Conservation (phyloP, 371 early-diverging fungal genomes). For the Mortierella polycephala region DNA sequence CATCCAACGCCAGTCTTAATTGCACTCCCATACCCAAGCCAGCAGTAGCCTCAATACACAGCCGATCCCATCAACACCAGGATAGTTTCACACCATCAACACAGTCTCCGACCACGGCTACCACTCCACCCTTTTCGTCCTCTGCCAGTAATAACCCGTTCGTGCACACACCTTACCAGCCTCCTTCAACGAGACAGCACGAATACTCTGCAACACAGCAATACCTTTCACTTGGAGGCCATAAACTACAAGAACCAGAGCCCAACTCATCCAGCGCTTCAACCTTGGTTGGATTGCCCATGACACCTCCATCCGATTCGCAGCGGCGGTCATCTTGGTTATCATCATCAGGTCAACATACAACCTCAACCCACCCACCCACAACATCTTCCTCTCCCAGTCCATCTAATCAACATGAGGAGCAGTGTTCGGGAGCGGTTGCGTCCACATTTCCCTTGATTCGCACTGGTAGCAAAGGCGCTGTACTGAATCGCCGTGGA, state of each 20-base stretch:
- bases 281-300: slow-evolving; percentile 38
- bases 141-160: slow-evolving; percentile 9
- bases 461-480: background rate
- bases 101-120: slow-evolving; percentile 1
- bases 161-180: slow-evolving; percentile 28
- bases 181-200: slow-evolving; percentile 21
- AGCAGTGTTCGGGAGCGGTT: background rate
- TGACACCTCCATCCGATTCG: slow-evolving; percentile 15
- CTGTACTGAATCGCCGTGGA: background rate
- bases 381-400: background rate
- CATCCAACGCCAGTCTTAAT: no score
- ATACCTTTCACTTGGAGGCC: background rate
- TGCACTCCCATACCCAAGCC: no score
- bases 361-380: background rate
- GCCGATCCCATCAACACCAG: no score
- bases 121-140: slow-evolving; percentile 1
- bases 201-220: background rate
- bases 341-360: slow-evolving; percentile 9
- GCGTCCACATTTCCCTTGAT: no score
- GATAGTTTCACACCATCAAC: no score
- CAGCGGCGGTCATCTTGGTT: slow-evolving; percentile 17
- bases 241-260: slow-evolving; percentile 21
- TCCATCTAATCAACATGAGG: background rate
- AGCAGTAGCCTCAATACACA: no score
- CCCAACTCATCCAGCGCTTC: slow-evolving; percentile 21